phyloP scores from a whole-genome alignment of 129 eudicot genomes.

The Ambrosia trifida region DNA sequence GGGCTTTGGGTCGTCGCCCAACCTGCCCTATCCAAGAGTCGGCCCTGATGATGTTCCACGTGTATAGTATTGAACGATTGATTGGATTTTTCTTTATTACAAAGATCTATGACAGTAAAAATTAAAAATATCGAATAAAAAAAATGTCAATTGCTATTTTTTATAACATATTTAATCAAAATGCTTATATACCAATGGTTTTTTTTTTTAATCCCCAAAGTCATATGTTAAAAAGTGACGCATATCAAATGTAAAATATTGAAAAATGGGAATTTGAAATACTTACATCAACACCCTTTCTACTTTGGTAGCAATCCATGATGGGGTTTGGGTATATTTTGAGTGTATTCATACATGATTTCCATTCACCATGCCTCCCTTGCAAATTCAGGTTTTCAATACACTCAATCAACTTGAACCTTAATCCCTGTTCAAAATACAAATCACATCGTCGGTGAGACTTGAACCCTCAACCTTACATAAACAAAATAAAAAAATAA shows the following conservation, averaged over 20 bases:
- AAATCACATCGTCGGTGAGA: neutral
- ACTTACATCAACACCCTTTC: slow-evolving; percentile 61
- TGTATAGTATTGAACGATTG: no score
- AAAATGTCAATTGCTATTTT: no score
- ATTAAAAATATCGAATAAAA: no score
- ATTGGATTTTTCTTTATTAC: no score
- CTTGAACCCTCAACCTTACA: neutral
- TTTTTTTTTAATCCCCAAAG: neutral
- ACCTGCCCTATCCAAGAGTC: no score
- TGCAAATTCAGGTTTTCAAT: slow-evolving; percentile 59
- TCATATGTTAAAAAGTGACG: slow-evolving; percentile 12
- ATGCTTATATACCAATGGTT: no score
- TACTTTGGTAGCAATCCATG: slow-evolving; percentile 62
- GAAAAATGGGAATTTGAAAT: neutral
- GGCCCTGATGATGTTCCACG: no score
- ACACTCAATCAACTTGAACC: slow-evolving; percentile 64
- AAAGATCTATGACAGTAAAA: no score
- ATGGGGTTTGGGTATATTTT: slow-evolving; percentile 50
- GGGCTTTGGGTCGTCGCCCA: no score
- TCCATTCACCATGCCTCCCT: slow-evolving; percentile 63
- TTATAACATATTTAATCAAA: no score
- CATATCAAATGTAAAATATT: neutral
- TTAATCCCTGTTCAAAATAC: slow-evolving; percentile 48
- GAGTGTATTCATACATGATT: slow-evolving; percentile 51
- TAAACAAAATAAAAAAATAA: neutral